These are phyloP conservation scores for Podospora conica DNA, from an alignment of 495 filamentous ascomycete genomes.

Conservation along the genomic window DNA sequence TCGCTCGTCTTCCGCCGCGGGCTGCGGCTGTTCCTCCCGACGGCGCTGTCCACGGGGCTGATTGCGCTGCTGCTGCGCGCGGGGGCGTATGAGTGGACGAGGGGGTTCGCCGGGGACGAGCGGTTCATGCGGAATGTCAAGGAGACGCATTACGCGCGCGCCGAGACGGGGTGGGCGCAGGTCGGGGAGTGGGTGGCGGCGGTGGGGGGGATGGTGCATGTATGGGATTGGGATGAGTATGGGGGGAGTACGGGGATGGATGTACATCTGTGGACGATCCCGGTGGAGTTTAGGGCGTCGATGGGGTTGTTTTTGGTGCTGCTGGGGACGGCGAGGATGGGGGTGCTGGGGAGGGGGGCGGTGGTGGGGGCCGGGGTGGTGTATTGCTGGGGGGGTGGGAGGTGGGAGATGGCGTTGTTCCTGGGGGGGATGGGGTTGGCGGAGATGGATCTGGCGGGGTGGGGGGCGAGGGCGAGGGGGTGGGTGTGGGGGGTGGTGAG, in stretches of 20 bases:
- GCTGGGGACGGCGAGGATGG: conserved; percentile 38
- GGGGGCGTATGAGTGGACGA: conserved; percentile 44
- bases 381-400: conserved; percentile 28
- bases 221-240: conserved; percentile 36
- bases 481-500: conserved; percentile 13
- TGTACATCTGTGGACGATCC: conserved; percentile 68
- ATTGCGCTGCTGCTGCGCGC: conserved; percentile 52
- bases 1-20: conserved; percentile 63
- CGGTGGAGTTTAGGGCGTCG: conserved; percentile 60
- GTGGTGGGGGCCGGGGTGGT: conserved; percentile 23
- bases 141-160: conserved; percentile 33
- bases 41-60: conserved; percentile 51
- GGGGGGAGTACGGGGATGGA: conserved; percentile 51
- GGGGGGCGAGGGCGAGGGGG: conserved; percentile 1
- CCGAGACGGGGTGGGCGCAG: conserved; percentile 22
- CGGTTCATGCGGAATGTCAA: conserved; percentile 35
- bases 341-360: conserved; percentile 20
- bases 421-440: conserved; percentile 36
- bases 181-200: conserved; percentile 28
- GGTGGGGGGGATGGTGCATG: conserved; percentile 35
- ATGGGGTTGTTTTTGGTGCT: conserved; percentile 58
- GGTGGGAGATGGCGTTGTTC: conserved; percentile 43
- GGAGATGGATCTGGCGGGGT: conserved; percentile 33
- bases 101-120: conserved; percentile 33
- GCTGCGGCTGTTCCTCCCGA: conserved; percentile 61